Conservation (phyloP, 176 grass and related monocot genomes). For the Melocanna baccifera region DNA sequence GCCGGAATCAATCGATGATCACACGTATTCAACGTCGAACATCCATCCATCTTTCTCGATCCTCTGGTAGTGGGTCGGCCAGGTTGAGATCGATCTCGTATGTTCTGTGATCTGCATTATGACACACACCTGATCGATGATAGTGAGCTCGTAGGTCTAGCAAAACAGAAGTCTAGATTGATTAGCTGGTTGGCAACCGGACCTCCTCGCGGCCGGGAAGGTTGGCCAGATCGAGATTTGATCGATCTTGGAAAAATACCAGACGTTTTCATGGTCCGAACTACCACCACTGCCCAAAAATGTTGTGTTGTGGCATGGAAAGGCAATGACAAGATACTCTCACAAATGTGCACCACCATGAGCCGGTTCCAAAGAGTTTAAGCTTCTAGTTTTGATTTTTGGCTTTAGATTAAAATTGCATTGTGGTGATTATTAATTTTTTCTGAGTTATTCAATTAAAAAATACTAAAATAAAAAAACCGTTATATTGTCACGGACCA, state of each 20-base stretch:
- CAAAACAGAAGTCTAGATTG: no score
- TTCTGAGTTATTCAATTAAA: no score
- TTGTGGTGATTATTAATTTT: no score
- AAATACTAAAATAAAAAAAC: no score
- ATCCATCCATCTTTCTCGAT: background rate
- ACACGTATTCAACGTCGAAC: background rate
- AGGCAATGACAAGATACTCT: background rate
- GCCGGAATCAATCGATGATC: background rate
- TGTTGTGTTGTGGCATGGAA: background rate
- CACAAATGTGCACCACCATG: background rate
- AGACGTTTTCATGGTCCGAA: background rate
- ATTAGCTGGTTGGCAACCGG: background rate
- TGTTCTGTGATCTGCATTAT: background rate
- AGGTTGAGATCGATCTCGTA: background rate
- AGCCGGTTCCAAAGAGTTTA: no score
- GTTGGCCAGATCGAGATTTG: background rate
- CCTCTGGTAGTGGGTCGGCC: background rate
- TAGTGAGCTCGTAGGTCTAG: no score
- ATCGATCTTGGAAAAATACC: background rate
- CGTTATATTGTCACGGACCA: no score
- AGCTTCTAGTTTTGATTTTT: no score
- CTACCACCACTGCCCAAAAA: background rate
- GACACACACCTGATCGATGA: background rate
- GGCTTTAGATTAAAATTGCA: no score
- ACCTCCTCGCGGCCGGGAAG: background rate